A percentile compares a stretch with the other conserved stretches of the same genome.
phyloP scores from a whole-genome alignment of 352 stramenopile species.

The Pythium graminicola region DNA sequence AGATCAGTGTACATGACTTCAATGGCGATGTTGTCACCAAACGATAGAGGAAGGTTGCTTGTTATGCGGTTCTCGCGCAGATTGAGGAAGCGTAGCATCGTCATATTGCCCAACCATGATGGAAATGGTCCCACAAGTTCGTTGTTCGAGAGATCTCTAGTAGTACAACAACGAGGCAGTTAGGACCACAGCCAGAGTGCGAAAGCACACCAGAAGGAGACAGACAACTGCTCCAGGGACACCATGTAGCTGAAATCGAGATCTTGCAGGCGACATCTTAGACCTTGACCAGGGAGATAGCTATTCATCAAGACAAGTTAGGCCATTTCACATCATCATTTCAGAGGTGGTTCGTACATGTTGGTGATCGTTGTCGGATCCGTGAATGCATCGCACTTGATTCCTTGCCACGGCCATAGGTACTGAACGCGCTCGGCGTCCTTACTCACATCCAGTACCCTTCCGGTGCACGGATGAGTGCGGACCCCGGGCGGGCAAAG shows the following conservation, averaged over 20 bases:
- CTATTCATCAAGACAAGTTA: constrained; percentile 25
- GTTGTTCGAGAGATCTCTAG: constrained; percentile 45
- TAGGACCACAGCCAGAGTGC: not conserved
- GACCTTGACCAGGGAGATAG: constrained; percentile 40
- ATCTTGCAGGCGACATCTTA: constrained; percentile 44
- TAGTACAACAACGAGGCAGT: not conserved
- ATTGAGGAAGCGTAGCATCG: constrained; percentile 53
- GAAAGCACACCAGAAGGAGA: not conserved
- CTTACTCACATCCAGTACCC: constrained; percentile 32
- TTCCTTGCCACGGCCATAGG: constrained; percentile 65
- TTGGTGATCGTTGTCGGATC: constrained; percentile 64
- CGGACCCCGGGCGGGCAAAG: constrained; percentile 38
- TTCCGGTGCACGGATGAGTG: constrained; percentile 62
- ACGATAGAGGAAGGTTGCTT: constrained; percentile 38
- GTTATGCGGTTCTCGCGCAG: constrained; percentile 39
- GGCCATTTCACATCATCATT: not conserved
- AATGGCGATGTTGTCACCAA: constrained; percentile 50
- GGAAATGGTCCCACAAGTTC: constrained; percentile 46
- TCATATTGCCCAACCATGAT: constrained; percentile 57
- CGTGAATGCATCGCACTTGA: constrained; percentile 58
- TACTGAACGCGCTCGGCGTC: constrained; percentile 24
- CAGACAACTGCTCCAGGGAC: constrained; percentile 67
- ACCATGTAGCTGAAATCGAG: constrained; percentile 60
- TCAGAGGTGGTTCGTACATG: constrained; percentile 36
- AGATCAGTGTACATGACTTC: constrained; percentile 44